Percentiles rank a stretch among this genome's conserved stretches.
These are phyloP conservation scores for Sarocladium brachiariae DNA, from an alignment of 2,329 filamentous ascomycete species.

Conservation along the genomic window DNA sequence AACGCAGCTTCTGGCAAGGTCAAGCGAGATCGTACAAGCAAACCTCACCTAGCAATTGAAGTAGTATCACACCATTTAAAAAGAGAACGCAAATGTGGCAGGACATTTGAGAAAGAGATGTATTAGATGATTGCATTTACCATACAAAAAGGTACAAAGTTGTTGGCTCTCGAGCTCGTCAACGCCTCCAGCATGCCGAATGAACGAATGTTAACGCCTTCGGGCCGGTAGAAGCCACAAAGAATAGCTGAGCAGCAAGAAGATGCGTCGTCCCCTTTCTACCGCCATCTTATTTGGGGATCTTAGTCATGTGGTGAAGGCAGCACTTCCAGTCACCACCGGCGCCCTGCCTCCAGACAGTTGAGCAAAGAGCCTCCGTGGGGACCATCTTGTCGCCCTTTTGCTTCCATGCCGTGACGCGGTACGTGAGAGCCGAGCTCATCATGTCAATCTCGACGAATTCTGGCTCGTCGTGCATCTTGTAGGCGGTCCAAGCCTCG, in stretches of 20 bases:
- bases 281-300: neutral
- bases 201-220: neutral
- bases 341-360: slow-evolving; percentile 25
- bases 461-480: slow-evolving; percentile 27
- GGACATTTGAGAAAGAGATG: neutral
- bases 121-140: neutral
- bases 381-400: slow-evolving; percentile 22
- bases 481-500: slow-evolving; percentile 29
- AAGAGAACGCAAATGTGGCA: too few species aligned
- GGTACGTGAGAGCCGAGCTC: slow-evolving; percentile 24
- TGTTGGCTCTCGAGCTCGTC: neutral
- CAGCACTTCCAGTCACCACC: slow-evolving; percentile 29
- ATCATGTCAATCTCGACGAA: slow-evolving; percentile 32
- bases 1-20: too few species aligned
- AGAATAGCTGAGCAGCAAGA: neutral
- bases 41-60: too few species aligned
- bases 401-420: slow-evolving; percentile 26
- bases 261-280: neutral
- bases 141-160: slow-evolving; percentile 3
- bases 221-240: neutral
- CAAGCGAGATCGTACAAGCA: too few species aligned
- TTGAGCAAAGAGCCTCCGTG: slow-evolving; percentile 27
- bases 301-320: slow-evolving; percentile 25
- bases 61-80: too few species aligned
- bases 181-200: neutral